Conservation (phyloP, 148 eudicot species). For the Rhododendron henanense region DNA sequence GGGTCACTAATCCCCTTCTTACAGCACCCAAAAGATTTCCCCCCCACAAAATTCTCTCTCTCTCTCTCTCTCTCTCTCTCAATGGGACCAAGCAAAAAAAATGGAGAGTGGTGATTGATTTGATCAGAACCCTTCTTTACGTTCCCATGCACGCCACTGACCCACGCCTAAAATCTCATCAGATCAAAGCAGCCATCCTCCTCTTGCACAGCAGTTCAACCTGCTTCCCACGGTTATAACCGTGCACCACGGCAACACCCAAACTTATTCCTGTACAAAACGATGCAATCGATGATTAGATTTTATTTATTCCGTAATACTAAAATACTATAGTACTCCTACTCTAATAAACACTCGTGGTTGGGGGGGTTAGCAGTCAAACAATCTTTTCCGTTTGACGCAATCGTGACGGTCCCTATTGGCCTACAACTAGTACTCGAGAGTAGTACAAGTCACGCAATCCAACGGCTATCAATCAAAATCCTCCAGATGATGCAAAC, state of each 20-base stretch:
- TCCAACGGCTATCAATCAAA: conserved; percentile 20
- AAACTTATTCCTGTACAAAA: conserved; percentile 18
- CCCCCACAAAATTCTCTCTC: neutral
- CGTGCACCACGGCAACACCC: conserved; percentile 21
- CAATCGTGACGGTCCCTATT: conserved; percentile 21
- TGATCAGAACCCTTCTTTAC: conserved; percentile 25
- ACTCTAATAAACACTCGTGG: neutral
- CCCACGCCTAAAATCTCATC: neutral
- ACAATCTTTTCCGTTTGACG: conserved; percentile 37
- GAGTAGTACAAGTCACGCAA: conserved; percentile 10
- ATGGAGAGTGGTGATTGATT: conserved; percentile 14
- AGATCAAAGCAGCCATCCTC: neutral
- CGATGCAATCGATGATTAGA: conserved; percentile 15
- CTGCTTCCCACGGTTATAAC: conserved; percentile 21
- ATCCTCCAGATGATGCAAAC: conserved; percentile 16
- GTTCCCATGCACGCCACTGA: conserved; percentile 26
- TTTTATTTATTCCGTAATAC: too few species aligned
- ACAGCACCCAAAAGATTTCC: conserved; percentile 20
- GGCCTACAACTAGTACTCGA: neutral
- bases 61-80: neutral
- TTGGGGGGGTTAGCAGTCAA: conserved; percentile 2
- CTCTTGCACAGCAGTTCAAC: conserved; percentile 19
- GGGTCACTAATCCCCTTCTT: neutral
- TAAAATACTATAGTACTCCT: too few species aligned
- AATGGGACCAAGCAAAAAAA: conserved; percentile 1